These are phyloP conservation scores for Arthroderma sp. DNA, from an alignment of 2,329 filamentous ascomycete genomes.

Conservation along the genomic window DNA sequence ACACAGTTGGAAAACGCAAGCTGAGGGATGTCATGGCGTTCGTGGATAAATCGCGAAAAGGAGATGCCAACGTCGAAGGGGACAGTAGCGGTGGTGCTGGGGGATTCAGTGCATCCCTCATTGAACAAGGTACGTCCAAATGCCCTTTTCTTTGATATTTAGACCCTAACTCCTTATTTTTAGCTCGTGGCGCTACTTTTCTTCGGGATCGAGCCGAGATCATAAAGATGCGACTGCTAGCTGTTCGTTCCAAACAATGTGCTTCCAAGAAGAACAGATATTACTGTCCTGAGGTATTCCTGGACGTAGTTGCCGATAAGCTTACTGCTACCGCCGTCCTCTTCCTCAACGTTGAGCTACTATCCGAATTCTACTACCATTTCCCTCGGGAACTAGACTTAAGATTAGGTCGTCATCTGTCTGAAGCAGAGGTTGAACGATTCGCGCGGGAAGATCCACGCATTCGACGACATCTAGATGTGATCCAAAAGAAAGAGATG, in stretches of 20 bases:
- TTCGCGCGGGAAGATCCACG: slow-evolving; percentile 92
- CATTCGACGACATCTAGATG: slow-evolving; percentile 75
- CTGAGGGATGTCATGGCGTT: slow-evolving; percentile 81
- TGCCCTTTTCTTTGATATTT: not conserved
- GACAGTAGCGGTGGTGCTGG: slow-evolving; percentile 76
- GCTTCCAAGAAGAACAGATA: slow-evolving; percentile 78
- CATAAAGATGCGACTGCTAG: slow-evolving; percentile 76
- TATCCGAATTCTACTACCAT: slow-evolving; percentile 96
- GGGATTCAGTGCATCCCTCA: slow-evolving; percentile 76
- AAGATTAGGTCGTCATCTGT: slow-evolving; percentile 68
- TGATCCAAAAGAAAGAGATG: slow-evolving; percentile 83
- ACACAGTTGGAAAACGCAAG: slow-evolving; percentile 66
- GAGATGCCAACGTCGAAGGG: slow-evolving; percentile 73
- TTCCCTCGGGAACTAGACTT: slow-evolving; percentile 88
- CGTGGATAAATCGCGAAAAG: slow-evolving; percentile 77
- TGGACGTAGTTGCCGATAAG: slow-evolving; percentile 94
- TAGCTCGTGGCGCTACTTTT: slow-evolving; percentile 70
- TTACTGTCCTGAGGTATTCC: slow-evolving; percentile 89
- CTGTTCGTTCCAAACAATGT: slow-evolving; percentile 85
- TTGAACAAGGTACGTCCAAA: slow-evolving; percentile 58
- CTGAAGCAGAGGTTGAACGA: slow-evolving; percentile 66
- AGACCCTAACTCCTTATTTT: not conserved
- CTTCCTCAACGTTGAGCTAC: slow-evolving; percentile 91
- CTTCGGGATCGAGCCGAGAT: slow-evolving; percentile 83
- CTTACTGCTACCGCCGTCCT: slow-evolving; percentile 88